A percentile compares a stretch with the other conserved stretches of the same genome.
These are phyloP conservation scores for Cryptococcus amylolentus DNA, from an alignment of 1,284 basidiomycete species.

Conservation along the genomic window DNA sequence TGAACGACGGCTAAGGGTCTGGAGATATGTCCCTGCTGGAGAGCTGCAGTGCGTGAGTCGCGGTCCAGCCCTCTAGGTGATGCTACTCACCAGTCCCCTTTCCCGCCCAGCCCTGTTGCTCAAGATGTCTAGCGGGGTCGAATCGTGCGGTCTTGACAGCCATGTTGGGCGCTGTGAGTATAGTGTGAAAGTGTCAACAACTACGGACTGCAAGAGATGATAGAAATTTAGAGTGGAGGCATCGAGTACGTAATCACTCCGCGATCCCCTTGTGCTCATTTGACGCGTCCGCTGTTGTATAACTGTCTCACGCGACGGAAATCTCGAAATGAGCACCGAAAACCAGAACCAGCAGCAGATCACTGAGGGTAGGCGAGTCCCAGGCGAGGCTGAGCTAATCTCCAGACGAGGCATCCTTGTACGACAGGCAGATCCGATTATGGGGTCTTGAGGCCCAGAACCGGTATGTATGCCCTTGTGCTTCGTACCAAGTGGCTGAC, in stretches of 20 bases:
- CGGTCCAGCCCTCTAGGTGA: constrained; percentile 27
- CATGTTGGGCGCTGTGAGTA: constrained; percentile 1
- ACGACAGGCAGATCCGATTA: constrained; percentile 94
- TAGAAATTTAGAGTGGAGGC: neutral
- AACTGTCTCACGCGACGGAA: neutral
- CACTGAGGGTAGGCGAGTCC: constrained; percentile 34
- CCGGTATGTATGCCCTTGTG: constrained; percentile 55
- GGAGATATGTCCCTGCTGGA: constrained; percentile 48
- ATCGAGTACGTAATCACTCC: neutral
- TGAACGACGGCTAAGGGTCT: constrained; percentile 73
- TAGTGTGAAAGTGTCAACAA: neutral
- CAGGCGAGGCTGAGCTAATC: neutral
- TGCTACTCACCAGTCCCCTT: constrained; percentile 59
- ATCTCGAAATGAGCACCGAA: neutral
- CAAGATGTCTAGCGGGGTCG: constrained; percentile 71
- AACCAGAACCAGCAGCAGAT: constrained; percentile 23
- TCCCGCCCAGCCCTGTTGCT: constrained; percentile 81
- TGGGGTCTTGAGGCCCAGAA: constrained; percentile 99
- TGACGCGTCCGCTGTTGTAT: neutral
- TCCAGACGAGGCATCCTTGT: constrained; percentile 76
- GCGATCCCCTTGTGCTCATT: neutral
- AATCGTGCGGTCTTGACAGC: constrained; percentile 49
- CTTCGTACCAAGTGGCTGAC: neutral
- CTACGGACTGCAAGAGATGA: neutral
- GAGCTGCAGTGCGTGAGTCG: constrained; percentile 50